phyloP scores from a whole-genome alignment of 2,329 filamentous ascomycete species.

The Claviceps cyperi region DNA sequence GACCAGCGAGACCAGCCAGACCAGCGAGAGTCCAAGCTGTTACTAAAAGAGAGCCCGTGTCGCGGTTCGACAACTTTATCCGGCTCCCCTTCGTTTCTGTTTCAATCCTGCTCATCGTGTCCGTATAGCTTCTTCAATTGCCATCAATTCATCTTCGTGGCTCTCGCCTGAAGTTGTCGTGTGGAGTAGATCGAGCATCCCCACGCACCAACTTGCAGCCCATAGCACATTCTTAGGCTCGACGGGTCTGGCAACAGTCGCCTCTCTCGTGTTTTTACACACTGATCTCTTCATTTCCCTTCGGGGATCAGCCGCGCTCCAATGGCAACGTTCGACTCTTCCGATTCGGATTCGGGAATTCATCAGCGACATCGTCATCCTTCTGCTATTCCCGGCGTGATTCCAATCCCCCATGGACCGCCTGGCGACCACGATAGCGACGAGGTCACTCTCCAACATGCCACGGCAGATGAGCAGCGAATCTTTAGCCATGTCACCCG shows the following conservation, averaged over 20 bases:
- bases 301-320: neutral
- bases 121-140: no score
- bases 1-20: no score
- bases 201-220: neutral
- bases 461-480: constrained; percentile 35
- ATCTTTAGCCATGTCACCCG: constrained; percentile 69
- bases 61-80: no score
- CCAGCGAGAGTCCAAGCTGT: no score
- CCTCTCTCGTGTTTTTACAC: neutral
- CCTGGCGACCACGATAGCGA: constrained; percentile 33
- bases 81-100: no score
- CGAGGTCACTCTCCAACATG: constrained; percentile 27
- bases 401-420: constrained; percentile 39
- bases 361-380: constrained; percentile 9
- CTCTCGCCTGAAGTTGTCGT: neutral
- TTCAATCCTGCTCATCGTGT: no score
- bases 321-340: constrained; percentile 4
- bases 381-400: constrained; percentile 31
- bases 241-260: neutral
- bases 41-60: no score
- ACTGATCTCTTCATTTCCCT: neutral
- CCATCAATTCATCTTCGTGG: neutral
- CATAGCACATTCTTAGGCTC: neutral
- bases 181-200: neutral
- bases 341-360: constrained; percentile 2